Base-by-base conservation (phyloP, 805 yeast species). In the Yarrowia bubula region DNA sequence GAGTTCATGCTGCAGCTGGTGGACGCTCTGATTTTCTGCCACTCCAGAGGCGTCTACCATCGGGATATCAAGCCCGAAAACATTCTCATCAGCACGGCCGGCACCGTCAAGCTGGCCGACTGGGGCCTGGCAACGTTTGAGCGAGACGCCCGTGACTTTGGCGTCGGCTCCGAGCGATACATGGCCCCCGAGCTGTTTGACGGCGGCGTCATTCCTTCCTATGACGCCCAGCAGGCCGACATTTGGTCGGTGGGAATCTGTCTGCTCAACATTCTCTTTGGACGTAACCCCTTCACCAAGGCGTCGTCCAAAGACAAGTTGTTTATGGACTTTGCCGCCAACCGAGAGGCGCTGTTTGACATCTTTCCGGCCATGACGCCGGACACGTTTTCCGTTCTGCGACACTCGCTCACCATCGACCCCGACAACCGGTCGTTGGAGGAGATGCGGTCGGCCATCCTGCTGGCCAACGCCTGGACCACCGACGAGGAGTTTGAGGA, bases 61-160 rank as follows among this genome's bases (percentile, higher is more conserved):
- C 89, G 98, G 73, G 98, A 92, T 76, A 84, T 92, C 69, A 95
- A 95, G 78, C 99, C 99, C 6, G 98, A 95, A 75, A 95, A 95
- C 78, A 84, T 95, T 65, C 79, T 95, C 71, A 85, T 92, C 58
- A 81, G 84, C 11, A 75, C 75, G 72, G 80, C 83, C 70, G 90
- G 86, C 66, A 74, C 80, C 64, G 78, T 88, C 65, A 83, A 81
- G 68, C 79, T 87, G 67, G 93, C 96, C 41, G 99, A 93, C 77
- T 93, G 95, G 76, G 98, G 98, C 4, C 80, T 93, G 22, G 92
- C 97, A 22, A 84, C 93, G 66, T 81, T 83, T 55, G 81, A 83
- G 10, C 77, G 80, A 44, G 75, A 77, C 51, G 86, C 90, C 70
- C 76, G 83, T 39, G 92, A 90, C 71, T 89, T 91, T 74, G 96